Conservation (phyloP, 1,284 basidiomycete species). For the Marasmius oreades region DNA sequence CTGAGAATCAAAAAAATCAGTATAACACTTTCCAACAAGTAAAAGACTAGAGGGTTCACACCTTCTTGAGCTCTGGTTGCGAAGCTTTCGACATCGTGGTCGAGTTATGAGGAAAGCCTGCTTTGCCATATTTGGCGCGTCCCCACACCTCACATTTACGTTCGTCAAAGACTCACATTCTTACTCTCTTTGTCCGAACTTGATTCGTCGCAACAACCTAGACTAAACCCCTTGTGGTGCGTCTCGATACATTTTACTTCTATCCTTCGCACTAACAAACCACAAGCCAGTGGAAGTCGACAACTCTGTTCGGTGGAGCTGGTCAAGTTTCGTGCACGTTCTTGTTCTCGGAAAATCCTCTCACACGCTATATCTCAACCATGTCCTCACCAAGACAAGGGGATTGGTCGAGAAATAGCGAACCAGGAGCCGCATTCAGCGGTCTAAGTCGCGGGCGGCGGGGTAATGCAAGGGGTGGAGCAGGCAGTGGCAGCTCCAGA, state of each 20-base stretch:
- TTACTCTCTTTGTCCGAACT: background rate
- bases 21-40: conserved; percentile 7
- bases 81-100: conserved; percentile 83
- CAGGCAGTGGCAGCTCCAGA: conserved; percentile 23
- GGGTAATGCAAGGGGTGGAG: conserved; percentile 33
- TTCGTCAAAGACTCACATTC: conserved; percentile 4
- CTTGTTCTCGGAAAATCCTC: no score
- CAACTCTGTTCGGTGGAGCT: no score
- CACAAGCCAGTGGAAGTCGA: no score
- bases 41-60: conserved; percentile 25
- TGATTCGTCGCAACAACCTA: no score
- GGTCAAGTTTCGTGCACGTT: no score
- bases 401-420: conserved; percentile 44
- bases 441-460: conserved; percentile 34
- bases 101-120: conserved; percentile 7
- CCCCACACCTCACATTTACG: background rate
- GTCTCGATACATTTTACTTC: no score
- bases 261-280: no score
- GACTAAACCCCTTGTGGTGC: no score
- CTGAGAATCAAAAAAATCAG: conserved; percentile 36
- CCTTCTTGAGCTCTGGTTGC: conserved; percentile 94
- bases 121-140: conserved; percentile 34
- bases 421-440: conserved; percentile 47
- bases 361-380: no score
- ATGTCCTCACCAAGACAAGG: conserved; percentile 23